Evolutionary conservation across 1,284 basidiomycete species (phyloP).

Genomic region (Ustilago sp.): DNA sequence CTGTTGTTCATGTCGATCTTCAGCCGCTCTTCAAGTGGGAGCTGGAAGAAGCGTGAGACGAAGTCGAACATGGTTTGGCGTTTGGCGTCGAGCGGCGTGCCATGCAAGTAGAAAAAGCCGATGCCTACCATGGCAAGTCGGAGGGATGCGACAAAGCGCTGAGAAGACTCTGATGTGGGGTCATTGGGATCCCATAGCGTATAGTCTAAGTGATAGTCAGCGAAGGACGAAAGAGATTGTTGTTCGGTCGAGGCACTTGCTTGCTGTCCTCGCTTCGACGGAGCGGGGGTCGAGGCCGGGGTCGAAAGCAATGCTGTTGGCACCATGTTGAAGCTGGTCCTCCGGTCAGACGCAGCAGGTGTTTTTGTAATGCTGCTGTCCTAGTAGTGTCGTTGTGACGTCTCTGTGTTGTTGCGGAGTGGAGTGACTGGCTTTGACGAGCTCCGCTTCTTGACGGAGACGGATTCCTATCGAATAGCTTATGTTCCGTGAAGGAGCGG

Average conservation of each 20-base stretch:
- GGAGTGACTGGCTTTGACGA: neutral
- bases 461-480: too few species aligned
- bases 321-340: conserved; percentile 14
- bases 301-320: conserved; percentile 18
- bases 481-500: too few species aligned
- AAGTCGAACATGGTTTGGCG: conserved; percentile 42
- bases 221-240: conserved; percentile 33
- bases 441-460: neutral
- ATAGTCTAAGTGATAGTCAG: conserved; percentile 48
- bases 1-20: conserved; percentile 50
- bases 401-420: too few species aligned
- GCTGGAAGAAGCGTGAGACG: conserved; percentile 44
- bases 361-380: neutral
- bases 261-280: neutral
- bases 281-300: neutral
- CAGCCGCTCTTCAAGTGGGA: conserved; percentile 33
- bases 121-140: conserved; percentile 50
- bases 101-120: conserved; percentile 61
- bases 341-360: neutral
- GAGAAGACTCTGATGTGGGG: conserved; percentile 18
- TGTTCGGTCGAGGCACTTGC: conserved; percentile 5
- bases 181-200: conserved; percentile 25
- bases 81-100: conserved; percentile 39
- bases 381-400: too few species aligned
- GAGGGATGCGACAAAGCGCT: conserved; percentile 41